A percentile compares a stretch with the other conserved stretches of the same genome.
phyloP scores from a whole-genome alignment of 2,329 filamentous ascomycete genomes.

The Aspergillus sclerotialis region DNA sequence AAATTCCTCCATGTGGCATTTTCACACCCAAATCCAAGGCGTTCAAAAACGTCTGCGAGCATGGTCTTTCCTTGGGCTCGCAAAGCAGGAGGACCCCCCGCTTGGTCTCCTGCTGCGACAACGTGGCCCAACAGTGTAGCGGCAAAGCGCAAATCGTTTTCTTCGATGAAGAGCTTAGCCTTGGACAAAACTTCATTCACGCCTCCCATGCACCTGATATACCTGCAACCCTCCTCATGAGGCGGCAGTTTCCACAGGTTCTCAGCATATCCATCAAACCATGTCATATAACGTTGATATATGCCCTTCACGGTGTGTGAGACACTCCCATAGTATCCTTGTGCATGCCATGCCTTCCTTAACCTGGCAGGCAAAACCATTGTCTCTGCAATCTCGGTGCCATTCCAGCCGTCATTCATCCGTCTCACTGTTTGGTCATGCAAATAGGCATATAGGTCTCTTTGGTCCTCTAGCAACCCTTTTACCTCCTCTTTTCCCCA shows the following conservation, averaged over 20 bases:
- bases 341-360: slow-evolving; percentile 21
- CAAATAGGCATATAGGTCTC: slow-evolving; percentile 36
- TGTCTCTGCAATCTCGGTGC: slow-evolving; percentile 35
- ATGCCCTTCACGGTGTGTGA: slow-evolving; percentile 37
- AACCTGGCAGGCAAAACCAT: slow-evolving; percentile 28
- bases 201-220: slow-evolving; percentile 34
- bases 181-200: slow-evolving; percentile 21
- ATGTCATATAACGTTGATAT: slow-evolving; percentile 27
- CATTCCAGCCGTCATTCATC: slow-evolving; percentile 32
- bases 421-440: slow-evolving; percentile 36
- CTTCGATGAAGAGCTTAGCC: slow-evolving; percentile 19
- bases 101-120: slow-evolving; percentile 18
- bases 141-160: slow-evolving; percentile 33
- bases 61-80: slow-evolving; percentile 6
- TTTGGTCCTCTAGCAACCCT: slow-evolving; percentile 24
- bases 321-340: slow-evolving; percentile 33
- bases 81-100: background rate
- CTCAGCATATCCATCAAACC: slow-evolving; percentile 28
- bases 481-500: slow-evolving; percentile 25
- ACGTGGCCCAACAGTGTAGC: slow-evolving; percentile 33
- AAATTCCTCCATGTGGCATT: slow-evolving; percentile 39
- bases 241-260: slow-evolving; percentile 33
- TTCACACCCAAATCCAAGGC: slow-evolving; percentile 31
- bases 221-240: slow-evolving; percentile 25
- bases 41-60: slow-evolving; percentile 26